Evolutionary conservation across 2,329 filamentous ascomycete species (phyloP).

Genomic region (Sclerotinia trifoliorum): DNA sequence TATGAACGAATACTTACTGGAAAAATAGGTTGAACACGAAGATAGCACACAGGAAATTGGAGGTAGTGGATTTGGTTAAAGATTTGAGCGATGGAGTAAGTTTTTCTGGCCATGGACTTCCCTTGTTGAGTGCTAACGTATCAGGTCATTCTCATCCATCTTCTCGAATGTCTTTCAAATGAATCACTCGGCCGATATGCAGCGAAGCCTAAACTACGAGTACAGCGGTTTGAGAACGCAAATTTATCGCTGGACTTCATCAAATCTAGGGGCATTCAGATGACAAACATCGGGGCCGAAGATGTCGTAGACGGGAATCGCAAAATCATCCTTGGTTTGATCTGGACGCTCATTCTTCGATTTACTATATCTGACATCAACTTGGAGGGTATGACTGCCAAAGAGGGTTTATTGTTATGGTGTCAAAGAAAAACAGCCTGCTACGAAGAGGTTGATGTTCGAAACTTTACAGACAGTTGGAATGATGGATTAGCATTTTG

Average conservation of each 20-base stretch:
- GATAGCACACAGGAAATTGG: conserved; percentile 72
- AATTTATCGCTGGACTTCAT: conserved; percentile 95
- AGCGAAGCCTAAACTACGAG: conserved; percentile 90
- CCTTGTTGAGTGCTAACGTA: conserved; percentile 30
- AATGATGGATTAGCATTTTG: conserved; percentile 97
- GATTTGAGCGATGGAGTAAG: conserved; percentile 93
- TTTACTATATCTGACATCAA: conserved; percentile 99
- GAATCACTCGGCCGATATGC: conserved; percentile 97
- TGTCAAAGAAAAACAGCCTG: conserved; percentile 98
- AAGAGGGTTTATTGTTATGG: conserved; percentile 92
- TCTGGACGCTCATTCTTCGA: conserved; percentile 96
- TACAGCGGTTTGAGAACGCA: conserved; percentile 97
- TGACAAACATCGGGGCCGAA: conserved; percentile 98
- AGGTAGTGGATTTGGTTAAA: conserved; percentile 80
- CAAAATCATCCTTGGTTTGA: conserved; percentile 95
- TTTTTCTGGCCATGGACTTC: conserved; percentile 34
- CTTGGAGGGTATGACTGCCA: conserved; percentile 94
- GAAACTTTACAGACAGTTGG: conserved; percentile 95
- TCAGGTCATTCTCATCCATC: conserved; percentile 90
- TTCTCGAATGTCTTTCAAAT: conserved; percentile 91
- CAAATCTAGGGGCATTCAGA: conserved; percentile 84
- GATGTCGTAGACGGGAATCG: conserved; percentile 97
- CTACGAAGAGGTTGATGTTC: conserved; percentile 94
- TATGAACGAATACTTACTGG: conserved; percentile 22
- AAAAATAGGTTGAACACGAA: conserved; percentile 86